Evolutionary conservation across 2,329 filamentous ascomycete species (phyloP), one percentile per base, ranked within the genome.

Genomic region (Penicillium sp.): DNA sequence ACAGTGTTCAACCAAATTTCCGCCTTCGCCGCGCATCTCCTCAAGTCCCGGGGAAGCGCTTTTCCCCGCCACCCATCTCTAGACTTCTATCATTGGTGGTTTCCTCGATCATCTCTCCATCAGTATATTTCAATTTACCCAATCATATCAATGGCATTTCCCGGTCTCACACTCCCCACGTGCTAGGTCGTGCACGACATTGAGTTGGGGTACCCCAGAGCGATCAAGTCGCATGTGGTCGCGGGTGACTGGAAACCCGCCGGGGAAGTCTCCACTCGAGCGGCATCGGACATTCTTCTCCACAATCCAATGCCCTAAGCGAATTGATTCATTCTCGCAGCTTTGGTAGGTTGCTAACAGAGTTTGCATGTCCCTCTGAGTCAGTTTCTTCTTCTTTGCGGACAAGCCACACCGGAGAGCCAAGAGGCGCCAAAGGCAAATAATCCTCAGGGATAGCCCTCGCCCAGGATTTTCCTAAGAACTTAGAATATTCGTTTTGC

Each of bases 31-130:
- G 27, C n/a, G n/a, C 7, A n/a, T 19, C 27, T 42, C 40, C 38
- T 11, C 6, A 32, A 9, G 36, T 42, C 10, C 58, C 64, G 64
- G 66, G 47, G 39, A 55, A 68, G 60, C 41, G 51, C 65, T 67
- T 67, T 62, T 59, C 65, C 66, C 59, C 61, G 60, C 56, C 58
- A 61, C 57, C 26, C 29, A 40, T 30, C 42, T 38, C 6, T 4
- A 16, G 4, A 16, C n/a, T 18, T 9, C 18, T 7, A 35, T 41
- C 35, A 59, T 62, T 61, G 60, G 59, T 34, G 41, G 26, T 34
- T 38, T 43, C 9, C 30, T 46, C 45, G 7, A 16, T 32, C 18
- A 19, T 16, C 19, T 45, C 5, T 18, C 16, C 32, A 32, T 54
- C 52, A 53, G 34, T 48, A 58, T 50, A 47, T 49, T 53, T n/a